Conservation (phyloP, 78 protist genomes). For the Dictyostelium capitatum region DNA sequence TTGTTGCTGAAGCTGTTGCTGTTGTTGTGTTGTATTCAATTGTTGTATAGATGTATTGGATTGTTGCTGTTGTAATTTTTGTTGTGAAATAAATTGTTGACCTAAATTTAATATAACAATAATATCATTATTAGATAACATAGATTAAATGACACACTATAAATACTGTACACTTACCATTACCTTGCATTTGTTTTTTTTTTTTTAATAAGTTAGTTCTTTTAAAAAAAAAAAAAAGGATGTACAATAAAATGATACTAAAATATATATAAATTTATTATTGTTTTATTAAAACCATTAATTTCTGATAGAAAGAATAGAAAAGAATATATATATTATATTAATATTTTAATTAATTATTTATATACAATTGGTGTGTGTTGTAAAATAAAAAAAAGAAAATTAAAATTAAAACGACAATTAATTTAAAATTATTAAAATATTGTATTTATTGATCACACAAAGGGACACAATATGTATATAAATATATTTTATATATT, state of each 20-base stretch:
- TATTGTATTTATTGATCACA: too few relatives aligned
- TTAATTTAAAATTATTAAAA: too few relatives aligned
- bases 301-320: neutral
- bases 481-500: too few relatives aligned
- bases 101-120: neutral
- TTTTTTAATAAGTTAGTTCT: too few relatives aligned
- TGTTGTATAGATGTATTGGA: neutral
- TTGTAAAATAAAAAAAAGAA: too few relatives aligned
- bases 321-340: neutral
- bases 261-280: neutral
- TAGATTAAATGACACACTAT: neutral
- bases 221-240: neutral
- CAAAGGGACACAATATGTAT: too few relatives aligned
- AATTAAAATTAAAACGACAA: too few relatives aligned
- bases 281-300: neutral
- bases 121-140: neutral
- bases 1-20: slow-evolving; percentile 32
- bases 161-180: slow-evolving; percentile 5
- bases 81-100: slow-evolving; percentile 5
- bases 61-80: slow-evolving; percentile 2
- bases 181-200: slow-evolving; percentile 34
- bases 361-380: too few relatives aligned
- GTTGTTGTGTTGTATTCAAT: neutral
- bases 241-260: too few relatives aligned
- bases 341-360: too few relatives aligned